Conservation (phyloP, 2,329 filamentous ascomycete genomes). For the Phialemoniopsis sp. region DNA sequence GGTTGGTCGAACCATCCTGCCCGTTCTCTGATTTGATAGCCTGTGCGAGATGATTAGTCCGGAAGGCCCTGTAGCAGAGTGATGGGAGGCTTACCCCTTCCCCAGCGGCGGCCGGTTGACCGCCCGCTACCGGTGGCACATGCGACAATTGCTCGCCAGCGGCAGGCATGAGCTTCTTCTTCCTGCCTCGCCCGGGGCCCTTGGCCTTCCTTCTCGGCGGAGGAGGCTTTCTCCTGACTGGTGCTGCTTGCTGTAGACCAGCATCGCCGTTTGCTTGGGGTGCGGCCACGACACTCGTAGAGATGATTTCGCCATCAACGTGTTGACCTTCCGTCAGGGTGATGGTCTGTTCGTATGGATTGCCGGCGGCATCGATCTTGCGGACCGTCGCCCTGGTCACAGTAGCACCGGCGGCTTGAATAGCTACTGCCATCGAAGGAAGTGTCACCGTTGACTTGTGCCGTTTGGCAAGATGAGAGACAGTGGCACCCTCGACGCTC, state of each 20-base stretch:
- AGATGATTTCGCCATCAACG: constrained; percentile 77
- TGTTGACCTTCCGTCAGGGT: constrained; percentile 75
- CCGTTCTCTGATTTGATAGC: constrained; percentile 36
- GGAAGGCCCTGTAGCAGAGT: constrained; percentile 10
- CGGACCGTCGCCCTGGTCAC: constrained; percentile 78
- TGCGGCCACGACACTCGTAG: constrained; percentile 50
- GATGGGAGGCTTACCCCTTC: constrained; percentile 15
- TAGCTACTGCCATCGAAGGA: constrained; percentile 32
- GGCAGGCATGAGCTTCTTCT: constrained; percentile 62
- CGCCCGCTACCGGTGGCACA: constrained; percentile 21
- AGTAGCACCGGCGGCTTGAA: constrained; percentile 39
- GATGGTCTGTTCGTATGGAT: constrained; percentile 79
- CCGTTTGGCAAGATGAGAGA: constrained; percentile 57
- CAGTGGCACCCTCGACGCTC: constrained; percentile 46
- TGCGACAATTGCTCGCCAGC: constrained; percentile 15
- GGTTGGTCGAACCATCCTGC: constrained; percentile 32
- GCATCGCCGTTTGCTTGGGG: constrained; percentile 44
- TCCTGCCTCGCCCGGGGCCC: constrained; percentile 71
- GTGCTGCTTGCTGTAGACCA: constrained; percentile 31
- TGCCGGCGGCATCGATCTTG: constrained; percentile 72
- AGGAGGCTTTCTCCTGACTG: constrained; percentile 59
- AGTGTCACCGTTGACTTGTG: constrained; percentile 58
- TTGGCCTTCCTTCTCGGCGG: constrained; percentile 79
- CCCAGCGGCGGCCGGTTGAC: constrained; percentile 27
- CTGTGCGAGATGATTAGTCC: constrained; percentile 24